Percentiles rank a stretch among this genome's conserved stretches.
Evolutionary conservation across 441 rosid genomes (phyloP).

Genomic region (Pelargonium myrrhifolium): DNA sequence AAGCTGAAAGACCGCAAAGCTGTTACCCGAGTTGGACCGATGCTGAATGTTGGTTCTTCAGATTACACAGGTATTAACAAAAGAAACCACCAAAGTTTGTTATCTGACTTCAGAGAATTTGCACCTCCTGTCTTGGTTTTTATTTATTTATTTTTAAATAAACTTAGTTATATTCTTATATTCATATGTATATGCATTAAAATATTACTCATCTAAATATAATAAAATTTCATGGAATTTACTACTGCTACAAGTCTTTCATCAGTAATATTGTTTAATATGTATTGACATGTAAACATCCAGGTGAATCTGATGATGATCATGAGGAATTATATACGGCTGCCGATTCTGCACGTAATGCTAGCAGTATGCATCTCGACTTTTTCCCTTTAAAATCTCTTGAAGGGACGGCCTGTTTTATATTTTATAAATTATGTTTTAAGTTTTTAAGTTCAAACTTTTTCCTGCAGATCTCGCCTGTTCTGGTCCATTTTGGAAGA

Average conservation of each 20-base stretch:
- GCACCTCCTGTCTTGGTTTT: not conserved
- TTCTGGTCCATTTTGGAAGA: conserved; percentile 79
- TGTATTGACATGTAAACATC: conserved; percentile 19
- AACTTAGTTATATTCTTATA: not conserved
- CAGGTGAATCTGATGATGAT: conserved; percentile 91
- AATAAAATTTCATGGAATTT: not conserved
- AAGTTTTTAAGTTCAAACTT: not conserved
- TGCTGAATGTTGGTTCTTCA: conserved; percentile 36
- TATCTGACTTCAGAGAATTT: not conserved
- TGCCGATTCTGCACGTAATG: conserved; percentile 67
- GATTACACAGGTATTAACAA: conserved; percentile 48
- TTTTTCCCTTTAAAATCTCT: conserved; percentile 4
- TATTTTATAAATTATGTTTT: not conserved
- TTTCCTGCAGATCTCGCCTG: conserved; percentile 53
- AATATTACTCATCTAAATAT: not conserved
- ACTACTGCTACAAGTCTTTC: not conserved
- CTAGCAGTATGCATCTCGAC: conserved; percentile 44
- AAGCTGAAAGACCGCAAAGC: conserved; percentile 76
- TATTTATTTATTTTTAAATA: not conserved
- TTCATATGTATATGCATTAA: not conserved
- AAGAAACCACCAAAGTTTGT: not conserved
- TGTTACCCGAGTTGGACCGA: conserved; percentile 39
- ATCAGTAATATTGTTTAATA: not conserved
- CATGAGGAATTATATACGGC: conserved; percentile 74
- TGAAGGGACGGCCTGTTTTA: conserved; percentile 6